Percentiles rank a stretch among this genome's conserved stretches.
These are phyloP conservation scores for Cryptosporidium bovis DNA, from an alignment of 169 alveolate genomes.

Conservation along the genomic window DNA sequence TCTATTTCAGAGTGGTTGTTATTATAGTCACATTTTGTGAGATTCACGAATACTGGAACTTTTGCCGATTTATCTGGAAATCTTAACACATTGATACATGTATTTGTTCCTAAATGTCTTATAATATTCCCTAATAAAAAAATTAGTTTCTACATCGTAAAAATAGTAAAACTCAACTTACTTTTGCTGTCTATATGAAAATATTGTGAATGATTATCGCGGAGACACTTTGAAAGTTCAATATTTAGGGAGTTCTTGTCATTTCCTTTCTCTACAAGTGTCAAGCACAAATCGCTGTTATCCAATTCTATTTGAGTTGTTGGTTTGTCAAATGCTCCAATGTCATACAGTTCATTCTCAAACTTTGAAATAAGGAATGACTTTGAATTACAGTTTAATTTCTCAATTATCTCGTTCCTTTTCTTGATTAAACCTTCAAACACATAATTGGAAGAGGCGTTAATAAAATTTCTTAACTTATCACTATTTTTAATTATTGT, in stretches of 20 bases:
- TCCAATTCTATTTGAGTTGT: conserved; percentile 19
- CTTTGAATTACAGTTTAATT: conserved; percentile 3
- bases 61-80: neutral
- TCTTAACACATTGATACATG: conserved; percentile 6
- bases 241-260: neutral
- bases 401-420: conserved; percentile 17
- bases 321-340: conserved; percentile 9
- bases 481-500: conserved; percentile 14
- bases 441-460: conserved; percentile 7
- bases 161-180: conserved; percentile 18
- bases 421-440: conserved; percentile 19
- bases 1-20: conserved; percentile 22
- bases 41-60: neutral
- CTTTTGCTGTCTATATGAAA: conserved; percentile 38
- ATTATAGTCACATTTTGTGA: conserved; percentile 19
- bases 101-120: conserved; percentile 21
- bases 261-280: conserved; percentile 10
- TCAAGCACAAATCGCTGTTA: conserved; percentile 19
- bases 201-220: neutral
- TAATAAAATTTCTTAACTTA: conserved; percentile 25
- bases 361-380: neutral
- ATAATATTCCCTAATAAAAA: conserved; percentile 21
- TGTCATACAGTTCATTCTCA: conserved; percentile 18
- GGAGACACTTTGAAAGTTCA: conserved; percentile 12
- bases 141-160: neutral